A percentile compares a stretch with the other conserved stretches of the same genome.
These are phyloP conservation scores for Flammula alnicola DNA, from an alignment of 1,284 basidiomycete genomes.

Conservation along the genomic window DNA sequence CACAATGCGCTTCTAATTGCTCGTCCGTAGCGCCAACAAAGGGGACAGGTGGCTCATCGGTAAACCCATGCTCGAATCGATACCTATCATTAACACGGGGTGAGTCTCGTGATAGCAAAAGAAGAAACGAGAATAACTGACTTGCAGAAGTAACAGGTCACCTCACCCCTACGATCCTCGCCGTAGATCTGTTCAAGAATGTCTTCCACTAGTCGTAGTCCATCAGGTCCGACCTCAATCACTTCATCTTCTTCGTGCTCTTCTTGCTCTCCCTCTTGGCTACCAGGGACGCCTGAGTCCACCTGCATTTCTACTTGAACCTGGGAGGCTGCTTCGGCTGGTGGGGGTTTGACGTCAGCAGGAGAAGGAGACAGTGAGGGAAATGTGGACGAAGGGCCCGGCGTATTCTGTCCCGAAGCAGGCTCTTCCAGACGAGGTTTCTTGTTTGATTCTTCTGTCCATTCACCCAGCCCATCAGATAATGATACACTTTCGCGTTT, in stretches of 20 bases:
- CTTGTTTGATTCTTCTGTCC: conserved; percentile 9
- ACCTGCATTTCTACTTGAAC: too few relatives aligned
- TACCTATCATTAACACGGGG: conserved; percentile 24
- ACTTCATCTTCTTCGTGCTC: conserved; percentile 37
- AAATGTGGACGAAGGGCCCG: neutral
- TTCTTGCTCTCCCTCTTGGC: conserved; percentile 18
- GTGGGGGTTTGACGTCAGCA: neutral
- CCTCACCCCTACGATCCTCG: conserved; percentile 41
- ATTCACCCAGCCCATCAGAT: neutral
- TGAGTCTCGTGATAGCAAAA: conserved; percentile 3
- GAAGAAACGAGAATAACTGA: conserved; percentile 35
- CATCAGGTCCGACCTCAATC: conserved; percentile 42
- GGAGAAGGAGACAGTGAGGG: neutral
- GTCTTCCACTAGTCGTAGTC: conserved; percentile 42
- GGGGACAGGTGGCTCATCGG: conserved; percentile 30
- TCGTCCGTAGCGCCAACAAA: conserved; percentile 37
- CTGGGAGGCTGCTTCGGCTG: too few relatives aligned
- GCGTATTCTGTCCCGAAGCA: neutral
- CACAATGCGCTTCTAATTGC: conserved; percentile 39
- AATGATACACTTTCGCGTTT: conserved; percentile 10
- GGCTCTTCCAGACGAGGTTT: conserved; percentile 16
- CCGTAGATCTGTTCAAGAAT: conserved; percentile 53
- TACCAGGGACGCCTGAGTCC: too few relatives aligned
- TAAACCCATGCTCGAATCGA: conserved; percentile 31
- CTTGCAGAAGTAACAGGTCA: conserved; percentile 56